Percentiles rank a stretch among this genome's conserved stretches.
phyloP scores from a whole-genome alignment of 225 moss, liverwort and hornwort species.

The Thuidium tamariscinum region DNA sequence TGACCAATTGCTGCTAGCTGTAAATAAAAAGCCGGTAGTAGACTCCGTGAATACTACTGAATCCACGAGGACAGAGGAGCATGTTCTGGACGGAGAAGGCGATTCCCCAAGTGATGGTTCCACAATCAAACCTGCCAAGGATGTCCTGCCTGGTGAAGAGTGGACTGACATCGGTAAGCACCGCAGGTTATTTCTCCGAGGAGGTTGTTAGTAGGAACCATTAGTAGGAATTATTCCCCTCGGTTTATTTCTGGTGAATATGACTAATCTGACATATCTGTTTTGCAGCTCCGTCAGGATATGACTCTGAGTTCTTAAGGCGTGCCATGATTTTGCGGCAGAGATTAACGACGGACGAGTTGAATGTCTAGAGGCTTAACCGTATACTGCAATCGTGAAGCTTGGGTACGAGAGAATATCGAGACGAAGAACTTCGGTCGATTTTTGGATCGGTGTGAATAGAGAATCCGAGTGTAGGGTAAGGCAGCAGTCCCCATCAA shows the following conservation, averaged over 20 bases:
- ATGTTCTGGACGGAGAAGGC: not conserved
- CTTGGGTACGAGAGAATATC: not conserved
- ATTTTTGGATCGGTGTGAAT: not conserved
- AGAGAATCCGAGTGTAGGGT: not conserved
- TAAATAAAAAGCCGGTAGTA: not conserved
- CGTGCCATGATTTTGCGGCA: slow-evolving; percentile 9
- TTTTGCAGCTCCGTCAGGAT: slow-evolving; percentile 1
- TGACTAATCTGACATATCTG: not conserved
- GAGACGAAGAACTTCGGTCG: not conserved
- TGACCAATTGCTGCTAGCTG: slow-evolving; percentile 3
- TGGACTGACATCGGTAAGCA: not conserved
- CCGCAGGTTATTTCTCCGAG: not conserved
- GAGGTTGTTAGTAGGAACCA: not conserved
- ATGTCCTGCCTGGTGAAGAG: not conserved
- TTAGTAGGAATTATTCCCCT: not conserved
- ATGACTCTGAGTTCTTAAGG: not conserved
- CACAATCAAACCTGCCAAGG: not conserved
- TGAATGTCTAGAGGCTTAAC: not conserved
- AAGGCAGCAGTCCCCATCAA: not conserved
- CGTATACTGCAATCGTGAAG: not conserved
- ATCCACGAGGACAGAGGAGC: not conserved
- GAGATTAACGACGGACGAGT: not conserved
- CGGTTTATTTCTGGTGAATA: not conserved
- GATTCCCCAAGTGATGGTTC: not conserved
- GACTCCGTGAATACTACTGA: not conserved